These are phyloP conservation scores for Candida ipomoeae DNA, from an alignment of 805 yeast genomes.

Conservation along the genomic window DNA sequence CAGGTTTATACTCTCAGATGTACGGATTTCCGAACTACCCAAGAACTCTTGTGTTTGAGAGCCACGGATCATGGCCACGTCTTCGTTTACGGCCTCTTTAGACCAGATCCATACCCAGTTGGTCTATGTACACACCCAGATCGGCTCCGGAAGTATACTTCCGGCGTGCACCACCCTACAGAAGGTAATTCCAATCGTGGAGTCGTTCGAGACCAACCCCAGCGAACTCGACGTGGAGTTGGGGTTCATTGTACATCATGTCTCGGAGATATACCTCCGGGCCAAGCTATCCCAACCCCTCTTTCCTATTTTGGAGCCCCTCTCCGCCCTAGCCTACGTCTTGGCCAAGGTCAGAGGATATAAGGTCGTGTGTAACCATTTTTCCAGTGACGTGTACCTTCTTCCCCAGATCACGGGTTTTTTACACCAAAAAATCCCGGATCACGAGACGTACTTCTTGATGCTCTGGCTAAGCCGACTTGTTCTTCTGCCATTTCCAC, in stretches of 20 bases:
- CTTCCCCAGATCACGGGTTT: slow-evolving; percentile 33
- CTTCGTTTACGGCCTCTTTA: background rate
- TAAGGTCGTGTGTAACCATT: slow-evolving; percentile 54
- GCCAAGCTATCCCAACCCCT: background rate
- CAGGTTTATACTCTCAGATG: background rate
- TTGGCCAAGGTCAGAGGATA: slow-evolving; percentile 64
- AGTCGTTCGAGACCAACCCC: slow-evolving; percentile 53
- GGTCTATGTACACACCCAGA: background rate
- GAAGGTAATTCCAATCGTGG: slow-evolving; percentile 16
- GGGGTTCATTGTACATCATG: slow-evolving; percentile 24
- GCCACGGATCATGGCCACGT: background rate
- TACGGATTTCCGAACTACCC: background rate
- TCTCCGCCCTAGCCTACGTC: slow-evolving; percentile 48
- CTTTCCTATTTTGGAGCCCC: slow-evolving; percentile 1
- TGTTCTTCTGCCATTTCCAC: slow-evolving; percentile 68
- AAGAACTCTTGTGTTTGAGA: no score
- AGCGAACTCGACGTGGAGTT: slow-evolving; percentile 45
- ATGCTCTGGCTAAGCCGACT: slow-evolving; percentile 72
- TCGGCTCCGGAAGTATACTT: background rate
- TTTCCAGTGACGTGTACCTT: slow-evolving; percentile 55
- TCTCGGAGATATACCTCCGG: slow-evolving; percentile 26
- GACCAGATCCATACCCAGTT: background rate
- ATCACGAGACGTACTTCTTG: slow-evolving; percentile 34
- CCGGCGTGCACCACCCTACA: background rate
- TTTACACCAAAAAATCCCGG: slow-evolving; percentile 11